Conservation (phyloP, 2,329 filamentous ascomycete species). For the Epichloe hybrida region DNA sequence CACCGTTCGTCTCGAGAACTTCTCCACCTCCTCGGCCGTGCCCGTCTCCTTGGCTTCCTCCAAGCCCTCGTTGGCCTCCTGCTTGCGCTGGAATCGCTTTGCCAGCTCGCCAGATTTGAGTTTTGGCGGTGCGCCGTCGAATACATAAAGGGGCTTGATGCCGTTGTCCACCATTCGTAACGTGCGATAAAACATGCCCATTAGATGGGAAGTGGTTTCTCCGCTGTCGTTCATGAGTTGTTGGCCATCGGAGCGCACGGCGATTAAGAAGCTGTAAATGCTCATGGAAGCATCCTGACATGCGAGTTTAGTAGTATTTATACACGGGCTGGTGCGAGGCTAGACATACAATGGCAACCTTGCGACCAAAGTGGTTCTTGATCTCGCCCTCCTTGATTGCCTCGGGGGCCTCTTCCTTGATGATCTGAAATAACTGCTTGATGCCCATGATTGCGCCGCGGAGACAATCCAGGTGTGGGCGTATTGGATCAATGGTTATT, state of each 20-base stretch:
- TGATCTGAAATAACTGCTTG: slow-evolving; percentile 65
- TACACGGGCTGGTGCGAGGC: neutral
- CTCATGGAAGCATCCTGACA: slow-evolving; percentile 63
- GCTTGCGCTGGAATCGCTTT: slow-evolving; percentile 89
- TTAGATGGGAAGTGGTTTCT: slow-evolving; percentile 93
- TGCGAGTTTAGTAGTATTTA: neutral
- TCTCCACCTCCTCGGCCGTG: slow-evolving; percentile 93
- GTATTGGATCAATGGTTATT: neutral
- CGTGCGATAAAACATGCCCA: slow-evolving; percentile 99
- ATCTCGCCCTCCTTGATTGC: slow-evolving; percentile 94
- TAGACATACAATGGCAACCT: slow-evolving; percentile 77
- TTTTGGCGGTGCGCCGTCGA: slow-evolving; percentile 92
- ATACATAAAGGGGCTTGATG: slow-evolving; percentile 96
- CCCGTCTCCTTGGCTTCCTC: slow-evolving; percentile 96
- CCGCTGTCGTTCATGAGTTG: slow-evolving; percentile 91
- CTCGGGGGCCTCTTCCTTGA: slow-evolving; percentile 87
- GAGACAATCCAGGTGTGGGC: neutral
- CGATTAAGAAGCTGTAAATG: slow-evolving; percentile 97
- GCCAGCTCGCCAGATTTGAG: slow-evolving; percentile 95
- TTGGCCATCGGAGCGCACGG: slow-evolving; percentile 90
- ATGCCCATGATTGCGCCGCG: slow-evolving; percentile 39
- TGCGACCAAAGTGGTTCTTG: slow-evolving; percentile 96
- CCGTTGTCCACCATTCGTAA: slow-evolving; percentile 97
- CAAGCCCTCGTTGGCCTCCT: slow-evolving; percentile 75
- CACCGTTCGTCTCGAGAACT: slow-evolving; percentile 87